Percentiles rank a stretch among this genome's conserved stretches.
phyloP scores from a whole-genome alignment of 2,329 filamentous ascomycete genomes.

The Alternaria hordeiaustralica region DNA sequence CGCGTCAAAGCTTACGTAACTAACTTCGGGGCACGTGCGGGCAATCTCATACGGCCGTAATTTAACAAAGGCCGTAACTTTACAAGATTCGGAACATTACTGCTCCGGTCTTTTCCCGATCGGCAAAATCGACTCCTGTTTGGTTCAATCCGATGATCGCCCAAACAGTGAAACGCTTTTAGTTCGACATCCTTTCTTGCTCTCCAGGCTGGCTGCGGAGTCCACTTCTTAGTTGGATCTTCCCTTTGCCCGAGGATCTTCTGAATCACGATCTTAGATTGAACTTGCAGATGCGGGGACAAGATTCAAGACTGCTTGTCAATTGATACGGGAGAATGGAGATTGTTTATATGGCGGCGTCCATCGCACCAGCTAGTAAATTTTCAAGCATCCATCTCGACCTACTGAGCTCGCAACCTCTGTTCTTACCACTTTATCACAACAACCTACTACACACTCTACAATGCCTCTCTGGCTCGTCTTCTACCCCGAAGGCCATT shows the following conservation, averaged over 20 bases:
- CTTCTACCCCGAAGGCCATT: conserved; percentile 47
- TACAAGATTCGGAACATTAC: not conserved
- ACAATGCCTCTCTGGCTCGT: conserved; percentile 53
- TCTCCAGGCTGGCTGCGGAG: not conserved
- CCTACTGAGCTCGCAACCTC: not conserved
- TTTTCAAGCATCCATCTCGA: not conserved
- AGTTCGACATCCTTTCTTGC: not conserved
- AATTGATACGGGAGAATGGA: not conserved
- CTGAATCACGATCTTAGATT: too few relatives aligned
- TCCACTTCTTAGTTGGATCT: too few relatives aligned
- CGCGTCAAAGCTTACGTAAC: not conserved
- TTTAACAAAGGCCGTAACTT: not conserved
- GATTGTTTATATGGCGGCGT: not conserved
- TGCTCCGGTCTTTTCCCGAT: not conserved
- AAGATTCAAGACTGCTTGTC: not conserved
- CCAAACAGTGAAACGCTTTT: not conserved
- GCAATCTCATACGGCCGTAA: not conserved
- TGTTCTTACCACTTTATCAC: not conserved
- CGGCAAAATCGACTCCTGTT: not conserved
- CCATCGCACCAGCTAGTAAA: not conserved
- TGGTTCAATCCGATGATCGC: too few relatives aligned
- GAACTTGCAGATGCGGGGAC: too few relatives aligned
- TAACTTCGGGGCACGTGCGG: not conserved
- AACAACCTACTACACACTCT: not conserved
- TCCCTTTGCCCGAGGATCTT: too few relatives aligned